Conservation (phyloP, 495 filamentous ascomycete genomes). For the Aspergillus sclerotiicarbonarius region DNA sequence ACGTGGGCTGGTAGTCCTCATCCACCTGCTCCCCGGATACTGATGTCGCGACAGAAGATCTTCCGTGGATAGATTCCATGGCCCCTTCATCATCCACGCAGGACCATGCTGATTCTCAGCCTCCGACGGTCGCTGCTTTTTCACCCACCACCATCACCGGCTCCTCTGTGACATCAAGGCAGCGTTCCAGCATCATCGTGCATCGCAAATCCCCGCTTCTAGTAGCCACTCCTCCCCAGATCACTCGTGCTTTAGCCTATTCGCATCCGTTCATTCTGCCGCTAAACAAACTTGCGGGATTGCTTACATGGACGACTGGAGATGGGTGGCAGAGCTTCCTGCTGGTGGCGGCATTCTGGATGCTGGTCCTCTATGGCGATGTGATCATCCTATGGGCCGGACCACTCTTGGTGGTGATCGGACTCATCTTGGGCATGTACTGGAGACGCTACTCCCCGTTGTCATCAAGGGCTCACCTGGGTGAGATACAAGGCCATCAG, state of each 20-base stretch:
- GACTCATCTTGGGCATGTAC: conserved; percentile 90
- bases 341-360: conserved; percentile 81
- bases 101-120: conserved; percentile 48
- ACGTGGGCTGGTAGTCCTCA: not conserved
- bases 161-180: conserved; percentile 65
- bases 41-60: conserved; percentile 45
- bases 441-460: conserved; percentile 83
- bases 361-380: conserved; percentile 80
- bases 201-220: conserved; percentile 95
- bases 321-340: conserved; percentile 98
- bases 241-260: conserved; percentile 89
- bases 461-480: conserved; percentile 77
- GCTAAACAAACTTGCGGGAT: conserved; percentile 74
- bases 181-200: conserved; percentile 87
- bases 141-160: conserved; percentile 74
- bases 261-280: conserved; percentile 90
- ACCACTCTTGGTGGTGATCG: conserved; percentile 74
- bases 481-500: conserved; percentile 54
- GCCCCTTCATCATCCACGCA: conserved; percentile 42
- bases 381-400: conserved; percentile 73
- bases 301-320: conserved; percentile 88
- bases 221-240: conserved; percentile 87
- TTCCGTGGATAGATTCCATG: conserved; percentile 65
- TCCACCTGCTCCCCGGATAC: conserved; percentile 8
- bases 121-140: conserved; percentile 81